Evolutionary conservation across 495 filamentous ascomycete genomes (phyloP), one percentile per base, ranked within the genome.

Genomic region (Acidiella bohemica): DNA sequence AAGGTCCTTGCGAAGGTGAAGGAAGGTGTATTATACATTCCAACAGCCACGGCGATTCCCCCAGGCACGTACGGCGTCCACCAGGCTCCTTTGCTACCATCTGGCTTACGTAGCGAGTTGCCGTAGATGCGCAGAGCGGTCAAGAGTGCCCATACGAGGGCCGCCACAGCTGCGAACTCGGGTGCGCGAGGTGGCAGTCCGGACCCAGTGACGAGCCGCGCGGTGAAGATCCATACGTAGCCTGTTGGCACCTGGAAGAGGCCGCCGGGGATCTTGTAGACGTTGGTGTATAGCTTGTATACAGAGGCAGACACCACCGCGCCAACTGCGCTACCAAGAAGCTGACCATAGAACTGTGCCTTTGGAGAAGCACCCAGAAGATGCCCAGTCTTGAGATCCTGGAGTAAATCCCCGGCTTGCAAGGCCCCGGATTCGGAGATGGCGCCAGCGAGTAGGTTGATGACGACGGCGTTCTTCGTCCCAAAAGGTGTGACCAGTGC

Each of bases 401-500:
- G 90, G 81, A 99, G 86, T 55, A 99, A 76, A 56, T 99, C 90
- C 10, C 90, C 90, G 3, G 90, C 92, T 63, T 99, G 92, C 23
- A 93, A 66, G 5, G 90, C 90, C 17, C 88, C 90, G 35, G 84
- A 78, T 54, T 84, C 76, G 26, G 75, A 74, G 22, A 96, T 81
- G 0, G 88, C 92, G n/a, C 90, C 90, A 0, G 85, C 90, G 8
- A 99, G 72, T 9, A 96, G 71, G 45, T 99, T 99, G 45, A 93
- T 93, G 39, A 88, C 67, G 3, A 97, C 73, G 12, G 84, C 81
- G 40, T 86, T 81, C 41, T 73, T 76, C 53, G 79, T 71, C 3
- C 73, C 75, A 6, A 76, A 64, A 1, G 92, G 84, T 10, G 88
- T 90, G 18, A 87, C 72, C 27, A 95, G 73, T 0, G 82, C 81